Base-by-base conservation (phyloP, 2,329 filamentous ascomycete genomes). In the Talaromyces sp. region DNA sequence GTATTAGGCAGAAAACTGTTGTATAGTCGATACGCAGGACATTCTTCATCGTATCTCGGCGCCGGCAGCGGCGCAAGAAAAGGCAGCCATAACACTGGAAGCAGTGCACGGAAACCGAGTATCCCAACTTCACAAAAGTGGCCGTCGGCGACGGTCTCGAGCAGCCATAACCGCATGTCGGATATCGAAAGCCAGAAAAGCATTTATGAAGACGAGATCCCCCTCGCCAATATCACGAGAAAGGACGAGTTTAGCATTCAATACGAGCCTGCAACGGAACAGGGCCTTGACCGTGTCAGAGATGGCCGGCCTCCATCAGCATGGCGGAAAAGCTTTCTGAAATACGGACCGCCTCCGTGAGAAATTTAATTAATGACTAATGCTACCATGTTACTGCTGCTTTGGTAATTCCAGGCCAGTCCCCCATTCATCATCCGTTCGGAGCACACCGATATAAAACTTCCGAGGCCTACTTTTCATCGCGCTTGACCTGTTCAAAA, bases 401-500 rank as follows among this genome's bases (percentile, higher is more conserved):
- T 21, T 17, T 46, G 41, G 10, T 8, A 24, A 46, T 11, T 8
- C 35, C 8, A 24, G 21, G 43, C 43, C 11, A 24, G 9, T 9
- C 24, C 2, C 43, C 19, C 8, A 4, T 46, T 13, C 41, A 6
- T 21, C 41, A 24, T 24, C 19, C 19, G 43, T 46, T 21, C 9
- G n/a, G 19, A 11, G 0, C 9, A 24, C 24, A 9, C 43, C 43
- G 21, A 46, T 46, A 21, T 46, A 5, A 24, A 21, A 21, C 21
- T 8, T 19, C 11, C 2, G 19, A 14, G 11, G 19, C 2, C 13
- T 52, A 29, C 24, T 55, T 32, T 24, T 55, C 53, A 24, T 55
- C 80, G 68, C 80, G 78, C 63, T 85, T 78, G 71, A 93, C 89
- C 54, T 87, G 75, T 67, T 85, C 79, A 63, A 90, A 72, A 46